Base-by-base conservation (phyloP, 2,329 filamentous ascomycete species). In the Fusarium equiseti region DNA sequence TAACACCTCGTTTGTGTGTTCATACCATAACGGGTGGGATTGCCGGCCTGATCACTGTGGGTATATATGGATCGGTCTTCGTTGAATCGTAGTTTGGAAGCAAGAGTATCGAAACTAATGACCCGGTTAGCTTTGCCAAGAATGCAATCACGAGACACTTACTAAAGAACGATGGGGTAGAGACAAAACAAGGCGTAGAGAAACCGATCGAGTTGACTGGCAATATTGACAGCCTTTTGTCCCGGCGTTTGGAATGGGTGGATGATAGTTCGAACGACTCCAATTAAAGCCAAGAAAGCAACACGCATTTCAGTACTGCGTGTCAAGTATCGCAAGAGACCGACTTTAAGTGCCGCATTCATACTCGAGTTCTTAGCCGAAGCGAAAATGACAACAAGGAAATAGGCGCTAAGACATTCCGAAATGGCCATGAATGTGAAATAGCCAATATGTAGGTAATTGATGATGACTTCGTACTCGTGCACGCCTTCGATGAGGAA, bases 91-190 rank as follows among this genome's bases (percentile, higher is more conserved):
- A 78, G 56, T 42, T 78, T 79, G 0, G 78, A 79, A 8, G 78
- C 78, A 9, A 80, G 74, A 0, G 78, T 75, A 40, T 80, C 78
- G 8, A 80, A 77, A 18, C 79, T 76, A 6, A 3, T 5, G 15
- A 9, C 11, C 0, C 3, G 10, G 6, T 51, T 46, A 59, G 40
- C 13, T 35, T 24, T 8, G 2, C 12, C 32, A 3, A 4, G 3
- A 6, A 1, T 8, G 10, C 3, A 5, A 20, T 2, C 6, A 8
- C 6, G 4, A 31, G 2, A 4, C 3, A 58, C 80, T 68, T 61
- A 82, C 81, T 78, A 81, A 60, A 83, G 73, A 26, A 83, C 76
- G 2, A 81, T 73, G 0, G 81, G 81, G 24, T 83, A 83, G 2
- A 82, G 46, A 51, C 81, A 83, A 59, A 82, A 80, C 1, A 83